These are phyloP conservation scores for Xylariaceae sp. DNA, from an alignment of 2,329 filamentous ascomycete genomes.

Conservation along the genomic window DNA sequence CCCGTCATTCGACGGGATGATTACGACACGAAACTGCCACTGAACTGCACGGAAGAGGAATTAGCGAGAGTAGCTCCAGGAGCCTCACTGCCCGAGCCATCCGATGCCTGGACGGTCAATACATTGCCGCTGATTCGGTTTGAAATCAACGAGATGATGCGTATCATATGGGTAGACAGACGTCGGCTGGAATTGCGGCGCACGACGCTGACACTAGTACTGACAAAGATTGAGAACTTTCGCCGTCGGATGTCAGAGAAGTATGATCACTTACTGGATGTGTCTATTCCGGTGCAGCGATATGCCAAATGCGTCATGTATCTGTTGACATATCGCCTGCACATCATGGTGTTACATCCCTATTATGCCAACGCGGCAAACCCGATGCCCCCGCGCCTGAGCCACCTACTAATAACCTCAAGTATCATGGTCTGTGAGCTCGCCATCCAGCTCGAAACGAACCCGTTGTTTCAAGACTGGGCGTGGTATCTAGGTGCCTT, in stretches of 20 bases:
- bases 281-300: slow-evolving; percentile 58
- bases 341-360: slow-evolving; percentile 66
- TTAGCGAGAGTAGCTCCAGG: slow-evolving; percentile 42
- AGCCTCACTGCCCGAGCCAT: slow-evolving; percentile 40
- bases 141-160: slow-evolving; percentile 71
- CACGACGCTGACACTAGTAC: slow-evolving; percentile 59
- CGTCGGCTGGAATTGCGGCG: slow-evolving; percentile 61
- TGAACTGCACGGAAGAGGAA: slow-evolving; percentile 67
- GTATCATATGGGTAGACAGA: slow-evolving; percentile 67
- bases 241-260: slow-evolving; percentile 61
- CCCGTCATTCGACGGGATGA: slow-evolving; percentile 71
- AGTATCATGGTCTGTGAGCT: slow-evolving; percentile 52
- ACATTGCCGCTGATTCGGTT: slow-evolving; percentile 68
- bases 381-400: slow-evolving; percentile 60
- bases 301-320: slow-evolving; percentile 64
- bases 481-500: slow-evolving; percentile 70
- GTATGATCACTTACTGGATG: slow-evolving; percentile 63
- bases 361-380: slow-evolving; percentile 53
- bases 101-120: slow-evolving; percentile 63
- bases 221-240: slow-evolving; percentile 69
- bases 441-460: slow-evolving; percentile 45
- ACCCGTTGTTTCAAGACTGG: slow-evolving; percentile 53
- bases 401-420: slow-evolving; percentile 61
- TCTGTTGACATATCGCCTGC: slow-evolving; percentile 60
- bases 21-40: slow-evolving; percentile 69